phyloP scores from a whole-genome alignment of 2,329 filamentous ascomycete species.

The Calonectria hongkongensis region DNA sequence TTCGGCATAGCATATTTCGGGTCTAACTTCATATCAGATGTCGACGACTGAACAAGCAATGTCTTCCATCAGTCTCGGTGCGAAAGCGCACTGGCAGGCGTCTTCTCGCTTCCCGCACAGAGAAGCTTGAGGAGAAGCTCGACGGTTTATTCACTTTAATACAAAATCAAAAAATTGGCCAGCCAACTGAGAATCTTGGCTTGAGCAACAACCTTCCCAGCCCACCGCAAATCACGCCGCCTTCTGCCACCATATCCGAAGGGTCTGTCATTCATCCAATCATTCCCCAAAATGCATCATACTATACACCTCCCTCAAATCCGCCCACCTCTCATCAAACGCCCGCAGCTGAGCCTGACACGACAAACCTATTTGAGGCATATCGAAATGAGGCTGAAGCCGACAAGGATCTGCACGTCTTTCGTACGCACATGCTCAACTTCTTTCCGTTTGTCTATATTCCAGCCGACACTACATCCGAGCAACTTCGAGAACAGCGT shows the following conservation, averaged over 20 bases:
- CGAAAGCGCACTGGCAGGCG: slow-evolving; percentile 22
- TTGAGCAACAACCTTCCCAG: not conserved
- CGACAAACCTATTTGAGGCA: not conserved
- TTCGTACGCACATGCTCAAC: slow-evolving; percentile 14
- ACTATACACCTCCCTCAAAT: slow-evolving; percentile 7
- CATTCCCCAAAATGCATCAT: not conserved
- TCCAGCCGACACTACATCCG: not conserved
- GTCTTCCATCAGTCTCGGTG: not conserved
- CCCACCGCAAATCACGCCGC: not conserved
- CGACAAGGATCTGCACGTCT: not conserved
- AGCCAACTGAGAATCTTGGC: not conserved
- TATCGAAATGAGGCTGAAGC: slow-evolving; percentile 13
- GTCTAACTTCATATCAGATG: slow-evolving; percentile 2
- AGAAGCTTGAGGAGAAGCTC: slow-evolving; percentile 16
- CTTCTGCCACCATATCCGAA: not conserved
- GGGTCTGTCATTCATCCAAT: not conserved
- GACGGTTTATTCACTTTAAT: not conserved
- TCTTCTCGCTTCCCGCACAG: slow-evolving; percentile 15
- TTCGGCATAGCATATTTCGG: not conserved
- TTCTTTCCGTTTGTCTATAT: slow-evolving; percentile 15
- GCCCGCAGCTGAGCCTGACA: not conserved
- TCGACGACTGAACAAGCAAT: slow-evolving; percentile 12
- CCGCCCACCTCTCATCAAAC: not conserved
- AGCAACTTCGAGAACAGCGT: slow-evolving; percentile 8
- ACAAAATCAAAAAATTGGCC: slow-evolving; percentile 1